phyloP scores from a whole-genome alignment of 2,329 filamentous ascomycete species.

The Penicillium sp. region DNA sequence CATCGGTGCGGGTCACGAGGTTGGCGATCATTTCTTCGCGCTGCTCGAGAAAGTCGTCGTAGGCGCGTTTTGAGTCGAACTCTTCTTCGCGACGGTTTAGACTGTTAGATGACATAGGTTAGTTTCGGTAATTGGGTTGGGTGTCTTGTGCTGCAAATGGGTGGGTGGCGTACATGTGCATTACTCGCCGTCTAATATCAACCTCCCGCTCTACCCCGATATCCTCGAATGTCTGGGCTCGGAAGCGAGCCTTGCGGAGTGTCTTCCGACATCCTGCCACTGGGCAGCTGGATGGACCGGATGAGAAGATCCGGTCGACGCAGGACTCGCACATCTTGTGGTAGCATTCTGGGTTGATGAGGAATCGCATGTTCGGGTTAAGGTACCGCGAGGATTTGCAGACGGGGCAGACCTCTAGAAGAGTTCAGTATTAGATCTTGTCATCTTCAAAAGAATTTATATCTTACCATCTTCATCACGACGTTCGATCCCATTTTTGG shows the following conservation, averaged over 20 bases:
- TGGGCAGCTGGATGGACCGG: slow-evolving; percentile 88
- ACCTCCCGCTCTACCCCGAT: slow-evolving; percentile 87
- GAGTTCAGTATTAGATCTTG: slow-evolving; percentile 7
- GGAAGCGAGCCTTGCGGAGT: slow-evolving; percentile 80
- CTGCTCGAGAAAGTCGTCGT: slow-evolving; percentile 92
- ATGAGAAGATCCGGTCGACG: slow-evolving; percentile 89
- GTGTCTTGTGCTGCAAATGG: not conserved
- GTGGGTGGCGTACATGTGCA: slow-evolving; percentile 49
- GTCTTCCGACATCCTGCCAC: slow-evolving; percentile 86
- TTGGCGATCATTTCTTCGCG: slow-evolving; percentile 91
- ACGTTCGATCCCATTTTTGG: slow-evolving; percentile 34
- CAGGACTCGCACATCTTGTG: slow-evolving; percentile 98
- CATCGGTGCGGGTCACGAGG: slow-evolving; percentile 70
- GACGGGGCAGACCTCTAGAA: slow-evolving; percentile 82
- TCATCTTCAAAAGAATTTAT: not conserved
- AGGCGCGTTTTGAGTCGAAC: slow-evolving; percentile 79
- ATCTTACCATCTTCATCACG: slow-evolving; percentile 46
- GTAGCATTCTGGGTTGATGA: slow-evolving; percentile 98
- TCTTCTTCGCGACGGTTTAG: slow-evolving; percentile 91
- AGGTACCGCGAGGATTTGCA: slow-evolving; percentile 97
- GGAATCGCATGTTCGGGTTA: slow-evolving; percentile 89
- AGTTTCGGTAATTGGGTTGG: not conserved
- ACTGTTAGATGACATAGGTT: slow-evolving; percentile 45
- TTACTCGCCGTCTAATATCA: slow-evolving; percentile 81
- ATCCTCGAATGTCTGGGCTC: slow-evolving; percentile 86